Base-by-base conservation (phyloP, 352 stramenopile species). In the Globisporangium cystogenes region DNA sequence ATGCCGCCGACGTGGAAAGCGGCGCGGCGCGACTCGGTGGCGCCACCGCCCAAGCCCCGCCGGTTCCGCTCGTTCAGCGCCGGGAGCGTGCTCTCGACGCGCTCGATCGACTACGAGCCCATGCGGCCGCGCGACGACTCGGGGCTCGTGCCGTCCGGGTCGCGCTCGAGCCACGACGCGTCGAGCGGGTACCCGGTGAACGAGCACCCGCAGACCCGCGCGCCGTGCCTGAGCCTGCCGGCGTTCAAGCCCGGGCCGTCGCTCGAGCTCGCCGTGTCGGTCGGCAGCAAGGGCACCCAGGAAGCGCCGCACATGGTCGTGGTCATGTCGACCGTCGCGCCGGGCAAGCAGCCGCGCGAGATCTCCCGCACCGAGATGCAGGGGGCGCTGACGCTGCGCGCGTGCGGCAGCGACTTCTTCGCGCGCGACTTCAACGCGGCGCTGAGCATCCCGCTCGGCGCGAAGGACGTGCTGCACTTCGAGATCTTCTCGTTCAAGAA, bases 281-380 rank as follows among this genome's bases (percentile, higher is more conserved):
- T 95, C 24, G 80, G 82, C 0, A 86, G 74, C 51, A 87, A 87
- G 53, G 77, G 72, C 0, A 47, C 68, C 18, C 80, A 91, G 56
- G 76, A 92, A 44, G 57, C 74, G 12, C 65, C 68, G n/a, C 72
- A 90, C 29, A 89, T 91, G 74, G 39, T 93, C 16, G 70, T 95
- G 12, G 79, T 90, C 37, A 56, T 90, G 39, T 87, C 75, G 12
- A 72, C 53, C 15, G 75, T 88, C 26, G 50, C 60, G 3, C 66
- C 83, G 26, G 80, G 71, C 14, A 64, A 83, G 43, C 64, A 66
- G 1, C 67, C 65, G 16, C 60, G 67, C 43, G 80, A 93, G 51
- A 69, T 95, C 7, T 82, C 74, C 5, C 82, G 84, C 0, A 95
- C 84, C 3, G 84, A 95, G 55, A 80, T 92, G 49, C 72, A 88